phyloP scores from a whole-genome alignment of 148 eudicot genomes.

The Linanthus parryae region DNA sequence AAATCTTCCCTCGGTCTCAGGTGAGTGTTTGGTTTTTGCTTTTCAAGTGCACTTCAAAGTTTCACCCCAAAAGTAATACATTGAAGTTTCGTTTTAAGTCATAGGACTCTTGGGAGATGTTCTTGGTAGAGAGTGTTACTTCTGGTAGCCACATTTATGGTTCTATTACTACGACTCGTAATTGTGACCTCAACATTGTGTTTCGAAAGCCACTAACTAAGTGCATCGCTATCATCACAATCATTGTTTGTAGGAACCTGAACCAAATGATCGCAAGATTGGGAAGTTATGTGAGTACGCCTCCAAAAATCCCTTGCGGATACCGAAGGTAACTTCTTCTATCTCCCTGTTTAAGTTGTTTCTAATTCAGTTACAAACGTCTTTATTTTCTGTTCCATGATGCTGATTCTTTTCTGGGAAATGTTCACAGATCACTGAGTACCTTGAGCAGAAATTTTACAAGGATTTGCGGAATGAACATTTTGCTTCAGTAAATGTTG shows the following conservation, averaged over 20 bases:
- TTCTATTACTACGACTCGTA: no score
- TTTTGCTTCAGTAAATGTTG: conserved; percentile 67
- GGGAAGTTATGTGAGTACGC: conserved; percentile 90
- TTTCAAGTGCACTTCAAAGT: not conserved
- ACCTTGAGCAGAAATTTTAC: conserved; percentile 76
- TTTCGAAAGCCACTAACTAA: not conserved
- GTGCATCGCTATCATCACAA: no score
- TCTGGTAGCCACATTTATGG: no score
- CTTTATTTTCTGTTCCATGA: not conserved
- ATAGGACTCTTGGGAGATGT: no score
- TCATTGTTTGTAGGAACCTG: conserved; percentile 51
- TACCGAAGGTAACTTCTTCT: conserved; percentile 56
- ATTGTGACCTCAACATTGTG: no score
- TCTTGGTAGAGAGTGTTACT: no score
- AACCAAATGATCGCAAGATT: conserved; percentile 81
- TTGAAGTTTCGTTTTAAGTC: no score
- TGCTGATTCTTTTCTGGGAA: not conserved
- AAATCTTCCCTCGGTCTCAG: conserved; percentile 80
- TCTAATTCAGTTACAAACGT: no score
- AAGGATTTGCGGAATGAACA: conserved; percentile 77
- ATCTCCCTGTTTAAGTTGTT: not conserved
- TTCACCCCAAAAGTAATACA: no score
- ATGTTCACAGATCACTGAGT: conserved; percentile 59
- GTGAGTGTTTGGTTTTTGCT: conserved; percentile 22
- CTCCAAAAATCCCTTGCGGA: conserved; percentile 67